Conservation (phyloP, 108 stramenopile genomes). For the Cyclotella baltica region DNA sequence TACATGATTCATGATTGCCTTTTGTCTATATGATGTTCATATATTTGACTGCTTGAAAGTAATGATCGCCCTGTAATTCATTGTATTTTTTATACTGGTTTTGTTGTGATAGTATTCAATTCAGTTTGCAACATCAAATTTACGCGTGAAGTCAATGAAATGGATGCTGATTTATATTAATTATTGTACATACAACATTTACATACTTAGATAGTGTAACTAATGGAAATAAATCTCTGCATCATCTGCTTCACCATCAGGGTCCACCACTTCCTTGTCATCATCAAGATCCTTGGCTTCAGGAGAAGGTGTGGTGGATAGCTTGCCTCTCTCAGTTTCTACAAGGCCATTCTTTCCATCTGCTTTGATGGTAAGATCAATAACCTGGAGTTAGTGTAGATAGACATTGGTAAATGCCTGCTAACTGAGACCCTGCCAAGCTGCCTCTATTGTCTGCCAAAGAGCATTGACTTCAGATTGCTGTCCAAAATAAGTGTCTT, state of each 20-base stretch:
- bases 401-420: constrained; percentile 12
- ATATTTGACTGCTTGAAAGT: too few species aligned
- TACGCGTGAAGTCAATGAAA: too few species aligned
- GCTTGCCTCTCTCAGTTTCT: not conserved
- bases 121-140: too few species aligned
- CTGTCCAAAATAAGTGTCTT: not conserved
- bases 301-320: not conserved
- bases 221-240: too few species aligned
- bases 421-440: not conserved
- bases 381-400: not conserved
- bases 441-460: not conserved
- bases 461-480: constrained; percentile 3
- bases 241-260: not conserved
- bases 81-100: too few species aligned
- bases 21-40: too few species aligned
- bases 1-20: too few species aligned
- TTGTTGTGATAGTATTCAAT: too few species aligned
- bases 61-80: too few species aligned
- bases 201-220: too few species aligned
- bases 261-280: not conserved
- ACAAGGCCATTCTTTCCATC: not conserved
- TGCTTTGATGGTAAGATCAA: not conserved
- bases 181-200: too few species aligned
- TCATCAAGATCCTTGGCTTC: not conserved
- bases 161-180: too few species aligned